phyloP scores from a whole-genome alignment of 805 yeast species.

The Candida schatavii region DNA sequence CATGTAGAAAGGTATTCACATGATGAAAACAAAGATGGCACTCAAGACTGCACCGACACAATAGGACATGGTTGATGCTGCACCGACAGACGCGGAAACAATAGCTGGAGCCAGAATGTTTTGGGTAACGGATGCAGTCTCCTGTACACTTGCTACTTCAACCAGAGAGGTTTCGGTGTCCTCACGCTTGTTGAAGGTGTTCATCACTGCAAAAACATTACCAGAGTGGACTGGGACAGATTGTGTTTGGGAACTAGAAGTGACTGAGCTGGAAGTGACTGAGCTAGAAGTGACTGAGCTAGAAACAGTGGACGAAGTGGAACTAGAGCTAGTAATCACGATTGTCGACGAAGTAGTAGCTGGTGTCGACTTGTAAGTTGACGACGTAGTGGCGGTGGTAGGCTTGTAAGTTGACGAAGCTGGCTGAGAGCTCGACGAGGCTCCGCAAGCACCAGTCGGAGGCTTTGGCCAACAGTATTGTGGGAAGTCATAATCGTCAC shows the following conservation, averaged over 20 bases:
- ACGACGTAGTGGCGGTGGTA: neutral
- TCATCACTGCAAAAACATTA: neutral
- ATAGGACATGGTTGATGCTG: neutral
- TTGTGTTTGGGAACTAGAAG: neutral
- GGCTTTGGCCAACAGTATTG: slow-evolving; percentile 5
- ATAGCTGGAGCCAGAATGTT: slow-evolving; percentile 1
- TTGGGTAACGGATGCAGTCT: neutral
- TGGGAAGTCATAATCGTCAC: slow-evolving; percentile 3
- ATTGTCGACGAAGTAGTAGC: neutral
- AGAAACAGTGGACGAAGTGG: neutral
- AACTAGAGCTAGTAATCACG: neutral
- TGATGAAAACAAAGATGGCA: slow-evolving; percentile 1
- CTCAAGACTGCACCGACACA: neutral
- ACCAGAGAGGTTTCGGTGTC: neutral
- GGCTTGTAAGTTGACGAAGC: slow-evolving; percentile 1
- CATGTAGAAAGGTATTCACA: slow-evolving; percentile 3
- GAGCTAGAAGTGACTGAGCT: neutral
- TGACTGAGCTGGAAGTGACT: neutral
- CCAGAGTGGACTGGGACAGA: neutral
- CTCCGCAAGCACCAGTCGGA: neutral
- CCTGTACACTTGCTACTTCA: neutral
- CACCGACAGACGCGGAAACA: neutral
- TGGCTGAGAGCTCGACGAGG: neutral
- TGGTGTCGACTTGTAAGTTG: no score
- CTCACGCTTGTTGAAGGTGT: neutral